Evolutionary conservation across 2,329 filamentous ascomycete species (phyloP).

Genomic region (Trichoderma simmonsii): DNA sequence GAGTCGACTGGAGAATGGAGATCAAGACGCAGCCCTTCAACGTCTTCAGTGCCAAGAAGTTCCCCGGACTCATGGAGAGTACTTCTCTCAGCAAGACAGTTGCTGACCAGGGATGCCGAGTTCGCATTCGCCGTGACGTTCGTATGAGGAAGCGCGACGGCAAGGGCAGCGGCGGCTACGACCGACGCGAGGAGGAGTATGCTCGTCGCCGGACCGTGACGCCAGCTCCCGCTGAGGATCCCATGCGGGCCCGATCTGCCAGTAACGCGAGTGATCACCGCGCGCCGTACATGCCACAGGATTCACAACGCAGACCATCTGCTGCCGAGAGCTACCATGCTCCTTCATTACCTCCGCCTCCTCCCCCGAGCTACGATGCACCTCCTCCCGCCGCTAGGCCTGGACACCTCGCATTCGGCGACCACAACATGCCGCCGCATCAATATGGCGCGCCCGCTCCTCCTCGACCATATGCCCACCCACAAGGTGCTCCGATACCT

Average conservation of each 20-base stretch:
- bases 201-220: constrained; percentile 36
- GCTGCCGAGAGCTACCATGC: constrained; percentile 43
- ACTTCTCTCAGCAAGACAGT: constrained; percentile 85
- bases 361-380: constrained; percentile 30
- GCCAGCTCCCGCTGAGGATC: constrained; percentile 33
- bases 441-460: constrained; percentile 29
- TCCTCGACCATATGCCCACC: constrained; percentile 35
- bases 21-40: constrained; percentile 84
- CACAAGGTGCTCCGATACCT: constrained; percentile 31
- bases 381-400: constrained; percentile 25
- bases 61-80: constrained; percentile 88
- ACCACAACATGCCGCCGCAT: constrained; percentile 30
- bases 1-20: constrained; percentile 81
- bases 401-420: constrained; percentile 37
- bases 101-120: constrained; percentile 93
- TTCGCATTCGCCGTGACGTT: constrained; percentile 90
- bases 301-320: constrained; percentile 46
- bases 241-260: constrained; percentile 53
- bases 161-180: constrained; percentile 55
- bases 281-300: constrained; percentile 37
- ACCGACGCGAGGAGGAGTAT: constrained; percentile 66
- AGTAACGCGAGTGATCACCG: constrained; percentile 57
- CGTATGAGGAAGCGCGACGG: constrained; percentile 82
- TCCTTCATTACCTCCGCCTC: constrained; percentile 36
- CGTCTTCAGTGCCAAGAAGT: constrained; percentile 97